phyloP scores from a whole-genome alignment of 108 stramenopile genomes.

The Skeletonema costatum region DNA sequence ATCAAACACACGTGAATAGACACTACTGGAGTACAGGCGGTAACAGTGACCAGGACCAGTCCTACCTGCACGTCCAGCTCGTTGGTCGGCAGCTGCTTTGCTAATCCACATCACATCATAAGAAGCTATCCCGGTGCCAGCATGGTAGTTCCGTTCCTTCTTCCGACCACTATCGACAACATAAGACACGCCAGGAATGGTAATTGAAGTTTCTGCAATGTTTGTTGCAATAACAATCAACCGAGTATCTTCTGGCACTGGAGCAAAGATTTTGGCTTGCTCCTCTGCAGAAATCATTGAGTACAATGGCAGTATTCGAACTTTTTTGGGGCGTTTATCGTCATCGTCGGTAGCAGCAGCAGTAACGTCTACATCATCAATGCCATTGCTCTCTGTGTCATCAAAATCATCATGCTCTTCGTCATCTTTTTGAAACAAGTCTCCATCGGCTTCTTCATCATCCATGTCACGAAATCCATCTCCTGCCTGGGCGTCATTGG shows the following conservation, averaged over 20 bases:
- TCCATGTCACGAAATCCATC: conserved; percentile 81
- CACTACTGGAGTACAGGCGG: conserved; percentile 91
- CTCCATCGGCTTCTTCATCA: conserved; percentile 85
- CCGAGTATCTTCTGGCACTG: conserved; percentile 87
- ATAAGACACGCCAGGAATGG: conserved; percentile 88
- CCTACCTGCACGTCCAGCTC: conserved; percentile 95
- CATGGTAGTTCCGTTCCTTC: conserved; percentile 90
- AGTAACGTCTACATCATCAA: conserved; percentile 9
- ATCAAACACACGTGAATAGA: conserved; percentile 90
- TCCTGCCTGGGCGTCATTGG: conserved; percentile 16
- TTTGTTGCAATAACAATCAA: conserved; percentile 97
- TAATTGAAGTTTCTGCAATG: conserved; percentile 95
- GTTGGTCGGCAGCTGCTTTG: conserved; percentile 96
- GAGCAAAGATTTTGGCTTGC: conserved; percentile 90
- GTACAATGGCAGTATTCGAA: conserved; percentile 89
- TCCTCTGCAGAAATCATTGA: conserved; percentile 92
- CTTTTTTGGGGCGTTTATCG: conserved; percentile 62
- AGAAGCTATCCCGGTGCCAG: conserved; percentile 82
- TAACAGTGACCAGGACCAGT: conserved; percentile 98
- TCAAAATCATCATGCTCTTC: conserved; percentile 47
- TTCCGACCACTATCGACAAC: conserved; percentile 98
- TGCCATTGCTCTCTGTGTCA: conserved; percentile 46
- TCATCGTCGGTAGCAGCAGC: conserved; percentile 36
- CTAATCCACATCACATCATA: conserved; percentile 97
- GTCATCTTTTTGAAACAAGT: conserved; percentile 48